A percentile compares a stretch with the other conserved stretches of the same genome.
These are phyloP conservation scores for Cytospora mali DNA, from an alignment of 2,329 filamentous ascomycete species.

Conservation along the genomic window DNA sequence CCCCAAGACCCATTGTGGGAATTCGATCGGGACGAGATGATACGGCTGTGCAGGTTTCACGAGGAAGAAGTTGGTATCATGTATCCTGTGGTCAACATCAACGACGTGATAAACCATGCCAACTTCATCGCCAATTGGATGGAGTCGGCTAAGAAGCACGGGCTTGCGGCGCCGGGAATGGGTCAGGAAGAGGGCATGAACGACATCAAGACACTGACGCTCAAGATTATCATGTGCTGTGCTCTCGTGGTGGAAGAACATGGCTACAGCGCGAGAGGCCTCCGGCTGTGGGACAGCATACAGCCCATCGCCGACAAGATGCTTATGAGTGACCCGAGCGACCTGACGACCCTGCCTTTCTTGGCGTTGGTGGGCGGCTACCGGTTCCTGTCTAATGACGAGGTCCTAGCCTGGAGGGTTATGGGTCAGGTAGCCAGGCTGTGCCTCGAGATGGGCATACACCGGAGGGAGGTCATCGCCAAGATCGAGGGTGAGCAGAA, in stretches of 20 bases:
- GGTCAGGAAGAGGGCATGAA: constrained; percentile 45
- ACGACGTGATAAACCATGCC: constrained; percentile 70
- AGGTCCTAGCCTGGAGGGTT: constrained; percentile 82
- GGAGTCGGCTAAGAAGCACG: constrained; percentile 51
- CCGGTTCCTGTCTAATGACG: constrained; percentile 83
- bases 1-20: constrained; percentile 76
- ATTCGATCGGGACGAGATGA: constrained; percentile 75
- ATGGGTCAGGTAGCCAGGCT: constrained; percentile 81
- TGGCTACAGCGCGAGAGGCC: constrained; percentile 75
- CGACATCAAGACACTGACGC: constrained; percentile 62
- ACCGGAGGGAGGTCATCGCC: constrained; percentile 73
- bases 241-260: constrained; percentile 77
- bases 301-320: constrained; percentile 70
- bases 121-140: constrained; percentile 72
- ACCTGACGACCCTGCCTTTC: constrained; percentile 52
- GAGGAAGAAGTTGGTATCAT: constrained; percentile 91
- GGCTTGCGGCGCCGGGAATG: constrained; percentile 32
- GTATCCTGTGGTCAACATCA: constrained; percentile 84
- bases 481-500: constrained; percentile 71
- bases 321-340: constrained; percentile 56
- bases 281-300: constrained; percentile 74
- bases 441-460: constrained; percentile 81
- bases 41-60: constrained; percentile 76
- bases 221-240: constrained; percentile 84
- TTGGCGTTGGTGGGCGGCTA: constrained; percentile 63